phyloP scores from a whole-genome alignment of 2,329 filamentous ascomycete genomes.

The Stylonectria norvegica region DNA sequence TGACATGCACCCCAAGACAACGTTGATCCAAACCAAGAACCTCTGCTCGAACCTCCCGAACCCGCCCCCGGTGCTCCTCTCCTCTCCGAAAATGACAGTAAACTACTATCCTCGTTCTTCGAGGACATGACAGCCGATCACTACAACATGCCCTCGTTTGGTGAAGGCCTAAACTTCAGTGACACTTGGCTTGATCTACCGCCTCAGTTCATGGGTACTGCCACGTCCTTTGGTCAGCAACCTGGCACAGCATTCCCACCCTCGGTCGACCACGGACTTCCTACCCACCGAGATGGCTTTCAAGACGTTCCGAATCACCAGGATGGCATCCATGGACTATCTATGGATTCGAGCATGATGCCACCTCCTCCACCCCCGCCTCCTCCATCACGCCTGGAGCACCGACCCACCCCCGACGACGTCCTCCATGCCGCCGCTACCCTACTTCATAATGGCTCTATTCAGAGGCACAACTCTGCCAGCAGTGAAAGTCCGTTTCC shows the following conservation, averaged over 20 bases:
- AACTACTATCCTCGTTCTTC: constrained; percentile 57
- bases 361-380: constrained; percentile 30
- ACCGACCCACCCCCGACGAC: constrained; percentile 45
- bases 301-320: constrained; percentile 18
- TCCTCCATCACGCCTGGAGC: constrained; percentile 28
- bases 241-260: constrained; percentile 30
- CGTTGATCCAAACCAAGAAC: constrained; percentile 43
- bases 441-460: constrained; percentile 43
- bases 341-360: constrained; percentile 33
- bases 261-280: constrained; percentile 19
- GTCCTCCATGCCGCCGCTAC: constrained; percentile 56
- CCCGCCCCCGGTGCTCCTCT: constrained; percentile 63
- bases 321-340: background rate
- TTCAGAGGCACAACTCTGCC: constrained; percentile 21
- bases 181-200: constrained; percentile 58
- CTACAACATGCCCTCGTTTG: constrained; percentile 48
- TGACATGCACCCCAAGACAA: constrained; percentile 37
- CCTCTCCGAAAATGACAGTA: constrained; percentile 60
- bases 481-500: constrained; percentile 23
- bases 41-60: constrained; percentile 54
- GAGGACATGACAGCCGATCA: constrained; percentile 51
- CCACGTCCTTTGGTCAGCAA: constrained; percentile 60
- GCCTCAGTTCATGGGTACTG: constrained; percentile 62
- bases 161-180: constrained; percentile 47
- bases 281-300: constrained; percentile 17